Evolutionary conservation across 2,329 filamentous ascomycete species (phyloP).

Genomic region (Fonsecaea monophora): DNA sequence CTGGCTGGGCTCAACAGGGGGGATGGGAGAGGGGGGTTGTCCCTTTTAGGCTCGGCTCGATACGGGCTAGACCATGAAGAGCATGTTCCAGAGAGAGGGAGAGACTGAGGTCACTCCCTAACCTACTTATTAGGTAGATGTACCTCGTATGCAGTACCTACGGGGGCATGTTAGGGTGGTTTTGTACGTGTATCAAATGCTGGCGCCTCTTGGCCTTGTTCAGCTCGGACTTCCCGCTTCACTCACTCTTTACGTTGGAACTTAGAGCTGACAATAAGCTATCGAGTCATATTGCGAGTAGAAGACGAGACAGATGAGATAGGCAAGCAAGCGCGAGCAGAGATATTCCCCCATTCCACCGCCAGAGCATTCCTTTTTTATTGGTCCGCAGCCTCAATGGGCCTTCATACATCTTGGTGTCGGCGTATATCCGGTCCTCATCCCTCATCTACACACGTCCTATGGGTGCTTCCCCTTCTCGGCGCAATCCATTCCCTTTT

Average conservation of each 20-base stretch:
- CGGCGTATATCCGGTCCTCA: not conserved
- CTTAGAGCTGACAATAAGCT: no score
- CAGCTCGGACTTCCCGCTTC: not conserved
- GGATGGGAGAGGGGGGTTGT: not conserved
- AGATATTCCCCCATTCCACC: not conserved
- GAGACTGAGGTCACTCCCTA: not conserved
- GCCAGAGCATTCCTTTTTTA: not conserved
- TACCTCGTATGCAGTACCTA: no score
- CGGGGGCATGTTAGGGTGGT: no score
- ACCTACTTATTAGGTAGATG: no score
- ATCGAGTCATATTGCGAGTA: no score
- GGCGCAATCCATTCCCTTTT: not conserved
- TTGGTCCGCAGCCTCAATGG: not conserved
- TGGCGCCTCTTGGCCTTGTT: not conserved
- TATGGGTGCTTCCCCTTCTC: not conserved
- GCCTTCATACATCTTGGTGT: not conserved
- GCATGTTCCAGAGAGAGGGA: not conserved
- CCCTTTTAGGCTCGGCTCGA: constrained; percentile 6
- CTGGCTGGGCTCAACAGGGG: not conserved
- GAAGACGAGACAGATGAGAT: not conserved
- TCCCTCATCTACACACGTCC: not conserved
- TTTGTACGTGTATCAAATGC: constrained; percentile 1
- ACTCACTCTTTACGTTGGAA: not conserved
- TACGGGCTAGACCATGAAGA: constrained; percentile 5
- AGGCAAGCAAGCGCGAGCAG: not conserved